Percentiles rank a stretch among this genome's conserved stretches.
These are phyloP conservation scores for Solanum neorickii DNA, from an alignment of 257 asterid genomes.

Conservation along the genomic window DNA sequence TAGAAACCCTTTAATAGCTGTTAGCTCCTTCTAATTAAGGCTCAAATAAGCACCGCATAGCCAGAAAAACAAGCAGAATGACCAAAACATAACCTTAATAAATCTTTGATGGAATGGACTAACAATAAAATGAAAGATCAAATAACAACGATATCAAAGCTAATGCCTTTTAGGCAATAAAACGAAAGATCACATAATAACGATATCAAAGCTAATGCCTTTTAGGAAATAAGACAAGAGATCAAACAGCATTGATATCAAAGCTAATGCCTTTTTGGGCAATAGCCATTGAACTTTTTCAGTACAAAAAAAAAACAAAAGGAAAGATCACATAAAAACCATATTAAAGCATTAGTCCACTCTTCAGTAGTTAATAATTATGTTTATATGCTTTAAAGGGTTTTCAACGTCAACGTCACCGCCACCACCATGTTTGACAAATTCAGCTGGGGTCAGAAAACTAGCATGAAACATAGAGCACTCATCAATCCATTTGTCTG, in stretches of 20 bases:
- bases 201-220: background rate
- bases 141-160: no score
- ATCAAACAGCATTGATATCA: no score
- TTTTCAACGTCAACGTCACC: conserved; percentile 29
- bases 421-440: conserved; percentile 70
- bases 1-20: background rate
- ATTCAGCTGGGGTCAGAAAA: conserved; percentile 64
- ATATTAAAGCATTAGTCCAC: background rate
- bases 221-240: background rate
- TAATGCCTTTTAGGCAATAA: background rate
- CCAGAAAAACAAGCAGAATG: background rate
- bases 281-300: no score
- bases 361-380: conserved; percentile 9
- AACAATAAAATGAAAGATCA: no score
- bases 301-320: no score
- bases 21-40: background rate
- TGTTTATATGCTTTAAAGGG: conserved; percentile 54
- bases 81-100: background rate
- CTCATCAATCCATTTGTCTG: no score
- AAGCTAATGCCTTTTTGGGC: no score
- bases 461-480: conserved; percentile 24
- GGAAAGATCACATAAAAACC: background rate
- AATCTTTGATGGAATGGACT: background rate
- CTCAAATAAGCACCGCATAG: background rate
- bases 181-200: background rate